These are phyloP conservation scores for Cytospora paraplurivora DNA, from an alignment of 2,329 filamentous ascomycete species.

Conservation along the genomic window DNA sequence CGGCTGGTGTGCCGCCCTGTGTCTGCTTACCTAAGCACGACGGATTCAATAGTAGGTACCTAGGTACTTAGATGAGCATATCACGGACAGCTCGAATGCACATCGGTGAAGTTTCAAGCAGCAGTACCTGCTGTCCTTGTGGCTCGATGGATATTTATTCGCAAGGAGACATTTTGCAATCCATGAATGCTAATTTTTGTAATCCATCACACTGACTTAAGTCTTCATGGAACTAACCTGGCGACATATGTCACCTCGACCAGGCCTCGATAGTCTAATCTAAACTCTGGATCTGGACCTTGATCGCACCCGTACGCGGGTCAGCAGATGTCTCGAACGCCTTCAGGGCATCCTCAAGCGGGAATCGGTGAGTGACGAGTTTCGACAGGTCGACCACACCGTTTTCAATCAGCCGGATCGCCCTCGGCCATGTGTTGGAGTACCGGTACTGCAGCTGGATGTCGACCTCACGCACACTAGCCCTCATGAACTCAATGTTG, in stretches of 20 bases:
- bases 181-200: background rate
- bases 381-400: conserved; percentile 79
- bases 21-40: conserved; percentile 2
- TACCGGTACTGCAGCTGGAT: conserved; percentile 97
- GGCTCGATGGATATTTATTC: background rate
- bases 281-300: conserved; percentile 86
- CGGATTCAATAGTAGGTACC: background rate
- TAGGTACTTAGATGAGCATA: background rate
- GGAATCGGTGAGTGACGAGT: conserved; percentile 86
- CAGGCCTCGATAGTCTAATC: conserved; percentile 42
- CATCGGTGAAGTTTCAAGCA: background rate
- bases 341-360: conserved; percentile 81
- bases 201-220: background rate
- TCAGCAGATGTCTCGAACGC: conserved; percentile 89
- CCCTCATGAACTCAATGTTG: conserved; percentile 91
- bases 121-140: background rate
- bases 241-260: background rate
- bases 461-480: conserved; percentile 89
- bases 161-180: background rate
- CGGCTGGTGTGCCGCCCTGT: background rate
- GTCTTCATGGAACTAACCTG: background rate
- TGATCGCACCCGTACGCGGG: conserved; percentile 92
- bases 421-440: conserved; percentile 92
- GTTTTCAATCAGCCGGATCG: conserved; percentile 83
- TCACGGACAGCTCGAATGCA: background rate